Percentiles rank a stretch among this genome's conserved stretches.
Conservation (phyloP, 148 eudicot species). For the Arctostaphylos glauca region DNA sequence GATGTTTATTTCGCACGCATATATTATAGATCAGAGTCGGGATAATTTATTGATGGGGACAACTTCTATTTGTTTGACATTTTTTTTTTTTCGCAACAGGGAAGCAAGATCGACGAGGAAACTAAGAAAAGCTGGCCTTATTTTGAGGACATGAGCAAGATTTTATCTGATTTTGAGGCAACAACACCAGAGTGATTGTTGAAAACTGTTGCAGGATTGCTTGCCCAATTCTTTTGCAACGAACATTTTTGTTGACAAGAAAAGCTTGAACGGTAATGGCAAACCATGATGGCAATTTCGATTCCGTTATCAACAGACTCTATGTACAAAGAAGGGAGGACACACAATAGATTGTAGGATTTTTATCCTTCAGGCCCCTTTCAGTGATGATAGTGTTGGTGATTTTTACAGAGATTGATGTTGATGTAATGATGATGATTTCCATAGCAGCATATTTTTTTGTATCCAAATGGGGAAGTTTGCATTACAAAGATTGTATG, state of each 20-base stretch:
- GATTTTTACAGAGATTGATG: not conserved
- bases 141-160: conserved; percentile 54
- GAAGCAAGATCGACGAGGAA: conserved; percentile 50
- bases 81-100: conserved; percentile 42
- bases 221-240: not conserved
- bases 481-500: too few species aligned
- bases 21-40: not conserved
- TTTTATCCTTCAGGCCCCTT: conserved; percentile 17
- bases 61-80: not conserved
- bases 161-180: conserved; percentile 53
- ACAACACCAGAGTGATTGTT: conserved; percentile 9
- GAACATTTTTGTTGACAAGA: not conserved
- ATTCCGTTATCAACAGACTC: not conserved
- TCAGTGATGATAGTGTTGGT: not conserved
- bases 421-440: not conserved
- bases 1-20: not conserved
- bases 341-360: conserved; percentile 14
- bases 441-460: not conserved
- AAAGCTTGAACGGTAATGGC: not conserved
- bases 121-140: conserved; percentile 63
- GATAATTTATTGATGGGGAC: not conserved
- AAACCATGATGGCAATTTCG: not conserved
- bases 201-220: not conserved
- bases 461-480: not conserved
- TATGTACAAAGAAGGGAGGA: not conserved